A percentile compares a stretch with the other conserved stretches of the same genome.
Evolutionary conservation across 2,329 filamentous ascomycete genomes (phyloP).

Genomic region (Endoconidiophora polonica): DNA sequence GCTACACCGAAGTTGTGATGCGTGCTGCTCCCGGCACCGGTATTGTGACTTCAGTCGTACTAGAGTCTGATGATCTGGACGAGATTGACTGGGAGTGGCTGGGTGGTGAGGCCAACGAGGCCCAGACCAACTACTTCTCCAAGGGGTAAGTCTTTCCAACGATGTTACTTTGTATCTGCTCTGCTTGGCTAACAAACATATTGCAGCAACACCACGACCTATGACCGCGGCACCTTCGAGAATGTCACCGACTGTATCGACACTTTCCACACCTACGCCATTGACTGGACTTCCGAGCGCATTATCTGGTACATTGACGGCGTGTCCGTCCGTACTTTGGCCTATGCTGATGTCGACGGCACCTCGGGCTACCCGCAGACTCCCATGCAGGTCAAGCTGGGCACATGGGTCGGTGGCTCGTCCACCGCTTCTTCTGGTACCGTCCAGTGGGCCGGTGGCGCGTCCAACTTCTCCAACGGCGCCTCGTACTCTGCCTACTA

Average conservation of each 20-base stretch:
- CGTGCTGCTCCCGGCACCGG: constrained; percentile 67
- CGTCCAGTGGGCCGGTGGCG: constrained; percentile 51
- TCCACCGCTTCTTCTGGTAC: constrained; percentile 49
- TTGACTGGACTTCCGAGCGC: constrained; percentile 50
- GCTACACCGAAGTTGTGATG: constrained; percentile 62
- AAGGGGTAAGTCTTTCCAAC: constrained; percentile 32
- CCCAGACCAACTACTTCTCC: constrained; percentile 77
- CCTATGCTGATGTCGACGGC: constrained; percentile 38
- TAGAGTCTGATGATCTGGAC: constrained; percentile 77
- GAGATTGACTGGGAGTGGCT: constrained; percentile 98
- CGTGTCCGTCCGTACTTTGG: constrained; percentile 42
- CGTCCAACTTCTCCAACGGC: constrained; percentile 26
- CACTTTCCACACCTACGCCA: constrained; percentile 45
- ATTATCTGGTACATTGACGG: constrained; percentile 52
- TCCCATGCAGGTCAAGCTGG: constrained; percentile 54
- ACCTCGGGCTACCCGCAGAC: constrained; percentile 53
- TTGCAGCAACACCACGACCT: constrained; percentile 37
- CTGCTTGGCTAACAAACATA: not conserved
- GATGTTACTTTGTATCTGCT: not conserved
- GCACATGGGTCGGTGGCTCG: constrained; percentile 47
- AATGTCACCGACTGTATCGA: constrained; percentile 32
- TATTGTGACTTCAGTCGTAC: constrained; percentile 75
- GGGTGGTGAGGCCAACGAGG: constrained; percentile 54
- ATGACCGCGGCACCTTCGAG: constrained; percentile 44
- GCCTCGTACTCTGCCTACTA: constrained; percentile 27